A percentile compares a stretch with the other conserved stretches of the same genome.
phyloP scores from a whole-genome alignment of 352 stramenopile genomes.

The Phytophthora rubi region DNA sequence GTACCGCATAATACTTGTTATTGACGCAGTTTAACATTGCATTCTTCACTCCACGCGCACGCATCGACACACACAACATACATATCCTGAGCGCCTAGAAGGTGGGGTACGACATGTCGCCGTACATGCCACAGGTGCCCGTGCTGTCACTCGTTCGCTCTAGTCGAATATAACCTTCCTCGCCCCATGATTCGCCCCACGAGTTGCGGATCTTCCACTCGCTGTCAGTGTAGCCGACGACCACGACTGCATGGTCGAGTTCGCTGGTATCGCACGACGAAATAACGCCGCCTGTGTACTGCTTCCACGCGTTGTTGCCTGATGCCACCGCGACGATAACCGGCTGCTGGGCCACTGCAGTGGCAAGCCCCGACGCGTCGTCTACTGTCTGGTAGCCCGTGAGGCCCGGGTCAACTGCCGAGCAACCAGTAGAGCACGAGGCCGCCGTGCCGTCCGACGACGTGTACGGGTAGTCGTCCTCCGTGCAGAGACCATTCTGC shows the following conservation, averaged over 20 bases:
- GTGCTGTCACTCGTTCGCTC: constrained; percentile 73
- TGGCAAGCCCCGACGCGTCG: constrained; percentile 29
- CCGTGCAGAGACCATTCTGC: constrained; percentile 75
- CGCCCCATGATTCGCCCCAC: constrained; percentile 94
- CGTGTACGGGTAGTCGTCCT: constrained; percentile 44
- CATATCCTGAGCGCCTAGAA: constrained; percentile 29
- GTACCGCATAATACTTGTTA: constrained; percentile 6
- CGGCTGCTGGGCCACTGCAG: constrained; percentile 66
- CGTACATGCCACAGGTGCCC: constrained; percentile 67
- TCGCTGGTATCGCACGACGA: constrained; percentile 73
- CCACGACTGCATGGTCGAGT: constrained; percentile 98
- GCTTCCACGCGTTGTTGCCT: constrained; percentile 95
- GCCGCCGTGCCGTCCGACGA: constrained; percentile 28
- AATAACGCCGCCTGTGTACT: constrained; percentile 95
- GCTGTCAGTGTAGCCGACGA: constrained; percentile 94
- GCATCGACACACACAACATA: constrained; percentile 8
- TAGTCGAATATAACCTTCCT: constrained; percentile 94
- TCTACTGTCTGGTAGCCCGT: constrained; percentile 72
- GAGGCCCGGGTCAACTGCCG: constrained; percentile 44
- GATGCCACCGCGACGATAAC: constrained; percentile 96
- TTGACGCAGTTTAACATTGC: constrained; percentile 19
- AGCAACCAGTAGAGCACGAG: constrained; percentile 34
- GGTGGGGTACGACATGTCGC: constrained; percentile 61
- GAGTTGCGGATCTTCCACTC: constrained; percentile 98
- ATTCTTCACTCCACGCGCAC: neutral